Conservation (phyloP, 139 green algal species). For the Coccomyxa sp. region DNA sequence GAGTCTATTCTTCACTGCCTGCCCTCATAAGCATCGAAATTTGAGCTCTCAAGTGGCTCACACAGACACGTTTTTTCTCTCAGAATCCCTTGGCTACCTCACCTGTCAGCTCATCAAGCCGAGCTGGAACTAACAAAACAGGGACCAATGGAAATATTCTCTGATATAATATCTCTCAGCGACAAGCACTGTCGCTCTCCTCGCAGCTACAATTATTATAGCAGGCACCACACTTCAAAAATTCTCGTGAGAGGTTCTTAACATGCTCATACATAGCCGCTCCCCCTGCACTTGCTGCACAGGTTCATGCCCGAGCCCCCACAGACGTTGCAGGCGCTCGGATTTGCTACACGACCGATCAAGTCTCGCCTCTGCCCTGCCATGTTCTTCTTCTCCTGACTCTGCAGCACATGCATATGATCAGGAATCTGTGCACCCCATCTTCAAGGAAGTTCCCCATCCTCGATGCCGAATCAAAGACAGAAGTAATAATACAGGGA, state of each 20-base stretch:
- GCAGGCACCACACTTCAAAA: background rate
- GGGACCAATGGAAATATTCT: background rate
- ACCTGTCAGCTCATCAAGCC: too few species aligned
- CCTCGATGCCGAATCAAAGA: background rate
- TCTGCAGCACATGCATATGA: constrained; percentile 5
- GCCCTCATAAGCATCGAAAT: too few species aligned
- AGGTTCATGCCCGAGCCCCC: constrained; percentile 4
- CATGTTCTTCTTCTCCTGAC: background rate
- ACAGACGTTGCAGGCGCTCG: background rate
- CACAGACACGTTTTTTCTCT: too few species aligned
- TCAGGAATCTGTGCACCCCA: too few species aligned
- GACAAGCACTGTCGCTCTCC: background rate
- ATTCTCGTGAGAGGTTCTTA: background rate
- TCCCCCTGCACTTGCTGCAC: constrained; percentile 7
- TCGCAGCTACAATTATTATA: background rate
- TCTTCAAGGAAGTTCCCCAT: background rate
- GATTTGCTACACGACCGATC: background rate
- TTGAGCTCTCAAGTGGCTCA: too few species aligned
- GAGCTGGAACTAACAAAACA: background rate
- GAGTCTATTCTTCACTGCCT: too few species aligned
- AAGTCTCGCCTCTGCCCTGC: background rate
- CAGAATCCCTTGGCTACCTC: too few species aligned
- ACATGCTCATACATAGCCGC: background rate
- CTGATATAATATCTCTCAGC: background rate
- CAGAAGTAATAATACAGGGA: background rate